Evolutionary conservation across 2,329 filamentous ascomycete species (phyloP).

Genomic region (Neoscytalidium dimidiatum): DNA sequence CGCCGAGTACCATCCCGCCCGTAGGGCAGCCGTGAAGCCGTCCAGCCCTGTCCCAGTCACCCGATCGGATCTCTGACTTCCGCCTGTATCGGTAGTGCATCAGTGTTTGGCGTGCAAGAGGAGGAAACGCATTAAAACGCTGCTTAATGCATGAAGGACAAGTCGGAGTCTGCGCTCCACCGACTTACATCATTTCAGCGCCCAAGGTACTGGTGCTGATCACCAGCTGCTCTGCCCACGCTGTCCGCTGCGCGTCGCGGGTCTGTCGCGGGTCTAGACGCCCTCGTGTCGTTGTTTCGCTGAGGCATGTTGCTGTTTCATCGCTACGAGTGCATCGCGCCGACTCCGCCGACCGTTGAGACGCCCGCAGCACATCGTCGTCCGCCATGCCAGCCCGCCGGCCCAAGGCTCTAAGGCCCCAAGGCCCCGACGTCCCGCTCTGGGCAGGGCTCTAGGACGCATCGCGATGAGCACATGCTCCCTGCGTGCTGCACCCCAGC

Average conservation of each 20-base stretch:
- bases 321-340: not conserved
- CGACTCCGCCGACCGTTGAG: not conserved
- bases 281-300: not conserved
- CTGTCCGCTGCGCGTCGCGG: not conserved
- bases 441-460: not conserved
- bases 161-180: too few relatives aligned
- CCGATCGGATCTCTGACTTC: conserved; percentile 12
- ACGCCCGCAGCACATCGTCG: not conserved
- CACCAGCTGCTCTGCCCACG: not conserved
- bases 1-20: not conserved
- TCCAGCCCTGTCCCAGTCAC: not conserved
- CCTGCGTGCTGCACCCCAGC: conserved; percentile 15
- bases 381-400: not conserved
- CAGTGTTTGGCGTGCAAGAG: not conserved
- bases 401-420: not conserved
- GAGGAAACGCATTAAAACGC: not conserved
- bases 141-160: not conserved
- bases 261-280: not conserved
- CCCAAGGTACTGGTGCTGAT: too few relatives aligned
- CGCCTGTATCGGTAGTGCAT: not conserved
- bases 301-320: conserved; percentile 5
- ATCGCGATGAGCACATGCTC: conserved; percentile 1
- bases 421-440: not conserved
- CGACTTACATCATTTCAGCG: not conserved
- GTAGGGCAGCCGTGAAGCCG: not conserved